Percentiles rank a stretch among this genome's conserved stretches.
These are phyloP conservation scores for Malassezia brasiliensis DNA, from an alignment of 1,284 basidiomycete species.

Conservation along the genomic window DNA sequence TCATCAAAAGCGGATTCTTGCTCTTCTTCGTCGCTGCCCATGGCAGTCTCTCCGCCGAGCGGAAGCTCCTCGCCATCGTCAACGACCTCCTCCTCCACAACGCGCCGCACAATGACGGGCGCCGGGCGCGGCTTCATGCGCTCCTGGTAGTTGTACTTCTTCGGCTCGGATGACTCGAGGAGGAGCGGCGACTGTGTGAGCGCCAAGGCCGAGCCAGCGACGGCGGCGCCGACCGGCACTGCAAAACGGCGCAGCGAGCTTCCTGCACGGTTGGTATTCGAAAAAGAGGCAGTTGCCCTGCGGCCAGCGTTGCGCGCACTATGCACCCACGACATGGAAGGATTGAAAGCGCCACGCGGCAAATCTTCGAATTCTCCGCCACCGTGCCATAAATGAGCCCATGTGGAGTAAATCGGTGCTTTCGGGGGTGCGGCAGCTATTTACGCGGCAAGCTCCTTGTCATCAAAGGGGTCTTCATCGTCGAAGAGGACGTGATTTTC, in stretches of 20 bases:
- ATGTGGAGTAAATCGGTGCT: no score
- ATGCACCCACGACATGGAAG: not conserved
- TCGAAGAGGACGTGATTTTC: slow-evolving; percentile 13
- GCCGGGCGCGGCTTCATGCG: slow-evolving; percentile 1
- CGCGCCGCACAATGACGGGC: not conserved
- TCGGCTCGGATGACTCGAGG: not conserved
- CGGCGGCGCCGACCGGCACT: not conserved
- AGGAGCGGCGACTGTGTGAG: not conserved
- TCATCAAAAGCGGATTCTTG: slow-evolving; percentile 55
- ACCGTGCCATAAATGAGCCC: not conserved
- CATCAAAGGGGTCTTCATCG: slow-evolving; percentile 13
- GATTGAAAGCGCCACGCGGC: not conserved
- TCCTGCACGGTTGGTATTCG: no score
- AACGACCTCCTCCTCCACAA: slow-evolving; percentile 9
- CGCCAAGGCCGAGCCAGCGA: not conserved
- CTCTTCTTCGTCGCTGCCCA: slow-evolving; percentile 17
- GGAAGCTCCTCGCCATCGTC: slow-evolving; percentile 7
- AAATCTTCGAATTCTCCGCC: not conserved
- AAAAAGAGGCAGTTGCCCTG: no score
- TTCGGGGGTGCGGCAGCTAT: no score
- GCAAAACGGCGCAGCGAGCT: not conserved
- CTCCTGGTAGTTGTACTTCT: not conserved
- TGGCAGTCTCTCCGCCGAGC: slow-evolving; percentile 9
- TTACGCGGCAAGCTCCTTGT: not conserved
- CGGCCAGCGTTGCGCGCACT: not conserved